A percentile compares a stretch with the other conserved stretches of the same genome.
phyloP scores from a whole-genome alignment of 495 filamentous ascomycete species.

The Talaromyces thailandensis region DNA sequence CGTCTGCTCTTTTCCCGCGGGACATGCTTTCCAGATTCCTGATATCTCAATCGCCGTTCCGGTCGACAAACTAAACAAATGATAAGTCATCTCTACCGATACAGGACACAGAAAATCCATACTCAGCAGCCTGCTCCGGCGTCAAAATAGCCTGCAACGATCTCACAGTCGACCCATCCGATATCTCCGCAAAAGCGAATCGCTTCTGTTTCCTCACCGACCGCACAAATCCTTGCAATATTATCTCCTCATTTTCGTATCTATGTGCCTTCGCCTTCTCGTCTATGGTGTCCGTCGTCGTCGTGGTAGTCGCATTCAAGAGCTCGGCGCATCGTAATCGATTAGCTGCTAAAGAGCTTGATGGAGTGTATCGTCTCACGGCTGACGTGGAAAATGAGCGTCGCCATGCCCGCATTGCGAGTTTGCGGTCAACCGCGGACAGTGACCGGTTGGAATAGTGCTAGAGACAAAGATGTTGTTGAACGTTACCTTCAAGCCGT shows the following conservation, averaged over 20 bases:
- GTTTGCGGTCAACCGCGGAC: slow-evolving; percentile 1
- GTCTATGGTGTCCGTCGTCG: not conserved
- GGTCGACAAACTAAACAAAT: slow-evolving; percentile 57
- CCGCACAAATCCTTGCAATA: slow-evolving; percentile 70
- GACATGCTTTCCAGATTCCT: slow-evolving; percentile 71
- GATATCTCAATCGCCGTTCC: slow-evolving; percentile 72
- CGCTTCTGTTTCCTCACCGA: slow-evolving; percentile 82
- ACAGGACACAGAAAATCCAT: slow-evolving; percentile 3
- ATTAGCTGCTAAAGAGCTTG: slow-evolving; percentile 9
- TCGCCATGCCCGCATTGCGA: slow-evolving; percentile 39
- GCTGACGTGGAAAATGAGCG: slow-evolving; percentile 12
- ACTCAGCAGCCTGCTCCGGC: slow-evolving; percentile 64
- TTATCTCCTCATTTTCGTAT: slow-evolving; percentile 38
- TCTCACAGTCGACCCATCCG: slow-evolving; percentile 76
- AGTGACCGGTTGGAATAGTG: too few species aligned
- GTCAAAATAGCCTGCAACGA: slow-evolving; percentile 76
- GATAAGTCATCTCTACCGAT: too few species aligned
- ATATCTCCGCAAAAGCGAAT: slow-evolving; percentile 71
- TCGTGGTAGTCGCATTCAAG: slow-evolving; percentile 20
- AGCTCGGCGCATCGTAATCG: slow-evolving; percentile 30
- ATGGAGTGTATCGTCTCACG: not conserved
- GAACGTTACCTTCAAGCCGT: not conserved
- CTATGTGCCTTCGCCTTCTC: slow-evolving; percentile 15
- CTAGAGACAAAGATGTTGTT: not conserved
- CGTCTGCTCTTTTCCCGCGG: slow-evolving; percentile 56